phyloP scores from a whole-genome alignment of 352 stramenopile genomes.

The Globisporangium spinosum region DNA sequence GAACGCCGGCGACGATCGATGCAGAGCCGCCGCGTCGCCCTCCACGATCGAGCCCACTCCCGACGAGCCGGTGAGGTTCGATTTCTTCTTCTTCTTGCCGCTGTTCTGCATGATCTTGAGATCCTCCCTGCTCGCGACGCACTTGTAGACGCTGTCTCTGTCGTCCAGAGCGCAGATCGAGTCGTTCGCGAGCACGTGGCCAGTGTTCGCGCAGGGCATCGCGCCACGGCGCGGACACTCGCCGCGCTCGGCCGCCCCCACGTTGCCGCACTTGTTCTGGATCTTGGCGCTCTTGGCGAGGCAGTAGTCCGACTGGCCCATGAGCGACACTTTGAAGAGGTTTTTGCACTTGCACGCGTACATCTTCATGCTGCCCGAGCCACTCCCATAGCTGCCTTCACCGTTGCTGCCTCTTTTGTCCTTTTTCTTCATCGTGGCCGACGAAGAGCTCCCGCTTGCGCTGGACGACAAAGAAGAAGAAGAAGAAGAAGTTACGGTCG shows the following conservation, averaged over 20 bases:
- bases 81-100: slow-evolving; percentile 34
- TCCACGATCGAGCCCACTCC: background rate
- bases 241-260: slow-evolving; percentile 40
- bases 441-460: background rate
- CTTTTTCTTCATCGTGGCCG: background rate
- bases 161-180: slow-evolving; percentile 56
- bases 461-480: background rate
- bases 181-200: slow-evolving; percentile 58
- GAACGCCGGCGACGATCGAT: background rate
- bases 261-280: slow-evolving; percentile 67
- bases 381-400: slow-evolving; percentile 16
- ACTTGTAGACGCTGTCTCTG: slow-evolving; percentile 69
- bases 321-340: slow-evolving; percentile 54
- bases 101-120: slow-evolving; percentile 54
- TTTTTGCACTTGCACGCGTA: slow-evolving; percentile 45
- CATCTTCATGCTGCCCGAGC: slow-evolving; percentile 28
- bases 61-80: slow-evolving; percentile 9
- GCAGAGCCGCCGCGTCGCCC: background rate
- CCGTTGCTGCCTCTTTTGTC: slow-evolving; percentile 15
- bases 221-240: slow-evolving; percentile 50
- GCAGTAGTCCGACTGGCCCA: slow-evolving; percentile 72
- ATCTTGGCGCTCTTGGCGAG: slow-evolving; percentile 36
- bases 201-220: slow-evolving; percentile 52
- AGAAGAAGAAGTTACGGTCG: background rate
- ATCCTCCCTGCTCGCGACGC: slow-evolving; percentile 59